Evolutionary conservation across 108 stramenopile genomes (phyloP), one percentile per base, ranked within the genome.

Genomic region (Skeletonema menzelii): DNA sequence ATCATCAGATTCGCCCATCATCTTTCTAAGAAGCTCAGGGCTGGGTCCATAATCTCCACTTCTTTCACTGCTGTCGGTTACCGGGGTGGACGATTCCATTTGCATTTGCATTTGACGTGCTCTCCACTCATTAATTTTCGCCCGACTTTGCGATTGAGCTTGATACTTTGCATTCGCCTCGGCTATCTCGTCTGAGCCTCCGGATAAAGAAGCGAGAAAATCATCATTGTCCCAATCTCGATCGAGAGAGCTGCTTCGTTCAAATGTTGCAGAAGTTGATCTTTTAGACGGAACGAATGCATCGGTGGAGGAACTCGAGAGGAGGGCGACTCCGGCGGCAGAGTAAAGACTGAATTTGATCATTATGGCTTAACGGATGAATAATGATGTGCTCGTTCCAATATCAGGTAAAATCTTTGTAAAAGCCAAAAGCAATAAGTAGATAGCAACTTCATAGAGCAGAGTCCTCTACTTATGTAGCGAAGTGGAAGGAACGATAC

Each of bases 191-290:
- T 83, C 47, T 15, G 40, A 15, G 0, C 67, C 61, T 37, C 73
- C 67, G 8, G 70, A 70, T 11, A 88, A 72, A 27, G 82, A 67
- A 0, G 79, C 57, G 11, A 87, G 75, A 59, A 87, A 89, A 69
- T 87, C 85, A 19, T 63, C 64, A 47, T 89, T 89, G 75, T 89
- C 88, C 88, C 86, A 86, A 53, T 59, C 81, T 27, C 63, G 56
- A 22, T 73, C 73, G 19, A 75, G 75, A 14, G 63, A 59, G 6
- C 27, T 27, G 27, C 17, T 42, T 19, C 19, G 53, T 17, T 37
- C 35, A 12, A 19, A 37, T 8, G 8, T 22, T 8, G 65, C 40
- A 2, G 37, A 22, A 20, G 44, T 42, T 46, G 40, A 26, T 35
- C 47, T 19, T 46, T 58, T 31, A 5, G 75, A 49, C n/a, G 24